Percentiles rank a stretch among this genome's conserved stretches.
These are phyloP conservation scores for Beauveria varroae DNA, from an alignment of 2,329 filamentous ascomycete genomes.

Conservation along the genomic window DNA sequence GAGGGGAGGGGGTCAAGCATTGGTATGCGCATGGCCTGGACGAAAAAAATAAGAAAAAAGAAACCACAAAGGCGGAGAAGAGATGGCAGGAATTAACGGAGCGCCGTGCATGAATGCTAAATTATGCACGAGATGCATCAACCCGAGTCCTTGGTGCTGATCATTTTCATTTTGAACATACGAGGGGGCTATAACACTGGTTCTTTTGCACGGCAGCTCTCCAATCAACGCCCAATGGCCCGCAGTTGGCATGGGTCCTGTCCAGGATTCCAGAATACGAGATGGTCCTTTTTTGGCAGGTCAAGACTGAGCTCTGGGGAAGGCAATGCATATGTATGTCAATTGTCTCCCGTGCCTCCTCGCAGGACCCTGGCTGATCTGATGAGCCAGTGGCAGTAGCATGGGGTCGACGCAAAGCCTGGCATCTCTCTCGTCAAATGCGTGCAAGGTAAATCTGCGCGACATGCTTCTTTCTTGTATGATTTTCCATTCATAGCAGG, in stretches of 20 bases:
- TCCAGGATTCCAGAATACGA: no score
- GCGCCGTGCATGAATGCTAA: neutral
- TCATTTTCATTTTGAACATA: no score
- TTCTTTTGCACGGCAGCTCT: no score
- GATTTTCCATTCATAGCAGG: no score
- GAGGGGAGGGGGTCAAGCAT: neutral
- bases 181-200: no score
- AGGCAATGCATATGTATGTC: neutral
- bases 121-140: neutral
- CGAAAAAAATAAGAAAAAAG: neutral
- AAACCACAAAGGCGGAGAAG: neutral
- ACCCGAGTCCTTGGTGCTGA: neutral
- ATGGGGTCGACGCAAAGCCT: neutral
- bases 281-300: neutral
- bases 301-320: neutral
- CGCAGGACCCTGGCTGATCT: neutral
- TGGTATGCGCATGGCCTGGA: neutral
- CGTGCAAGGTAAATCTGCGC: neutral
- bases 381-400: neutral
- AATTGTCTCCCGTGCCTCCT: neutral
- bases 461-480: no score
- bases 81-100: neutral
- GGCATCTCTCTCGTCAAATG: neutral
- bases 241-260: no score
- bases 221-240: no score